These are phyloP conservation scores for Aegle marmelos DNA, from an alignment of 345 rosid species.

Conservation along the genomic window DNA sequence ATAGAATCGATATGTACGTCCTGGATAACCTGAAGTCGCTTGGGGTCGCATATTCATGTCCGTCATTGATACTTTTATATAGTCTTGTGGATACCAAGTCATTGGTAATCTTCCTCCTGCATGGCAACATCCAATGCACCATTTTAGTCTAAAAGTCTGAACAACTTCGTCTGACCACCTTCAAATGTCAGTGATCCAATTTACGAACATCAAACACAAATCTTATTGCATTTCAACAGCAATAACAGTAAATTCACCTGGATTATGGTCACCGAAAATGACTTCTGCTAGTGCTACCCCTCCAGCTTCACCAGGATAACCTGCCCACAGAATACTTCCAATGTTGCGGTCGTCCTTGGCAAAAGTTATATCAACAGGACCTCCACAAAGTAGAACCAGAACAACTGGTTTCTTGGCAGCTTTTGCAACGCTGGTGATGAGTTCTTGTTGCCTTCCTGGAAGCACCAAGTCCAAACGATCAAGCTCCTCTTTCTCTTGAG, in stretches of 20 bases:
- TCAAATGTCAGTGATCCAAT: background rate
- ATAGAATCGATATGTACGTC: constrained; percentile 86
- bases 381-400: constrained; percentile 76
- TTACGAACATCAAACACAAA: background rate
- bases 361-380: constrained; percentile 75
- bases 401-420: constrained; percentile 66
- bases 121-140: constrained; percentile 1
- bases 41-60: constrained; percentile 87
- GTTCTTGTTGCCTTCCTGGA: constrained; percentile 74
- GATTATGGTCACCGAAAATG: constrained; percentile 87
- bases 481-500: constrained; percentile 66
- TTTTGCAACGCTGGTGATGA: constrained; percentile 53
- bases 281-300: constrained; percentile 78
- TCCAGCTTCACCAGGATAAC: constrained; percentile 93
- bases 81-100: constrained; percentile 85
- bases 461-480: constrained; percentile 70
- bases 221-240: background rate
- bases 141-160: background rate
- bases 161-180: background rate
- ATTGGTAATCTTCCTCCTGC: constrained; percentile 87
- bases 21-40: constrained; percentile 58
- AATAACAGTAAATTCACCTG: constrained; percentile 42
- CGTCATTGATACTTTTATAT: constrained; percentile 65
- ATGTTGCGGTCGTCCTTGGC: constrained; percentile 51
- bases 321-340: constrained; percentile 88